Percentiles rank a stretch among this genome's conserved stretches.
Conservation (phyloP, 768 basidiomycete species). For the Sutorius australiensis region DNA sequence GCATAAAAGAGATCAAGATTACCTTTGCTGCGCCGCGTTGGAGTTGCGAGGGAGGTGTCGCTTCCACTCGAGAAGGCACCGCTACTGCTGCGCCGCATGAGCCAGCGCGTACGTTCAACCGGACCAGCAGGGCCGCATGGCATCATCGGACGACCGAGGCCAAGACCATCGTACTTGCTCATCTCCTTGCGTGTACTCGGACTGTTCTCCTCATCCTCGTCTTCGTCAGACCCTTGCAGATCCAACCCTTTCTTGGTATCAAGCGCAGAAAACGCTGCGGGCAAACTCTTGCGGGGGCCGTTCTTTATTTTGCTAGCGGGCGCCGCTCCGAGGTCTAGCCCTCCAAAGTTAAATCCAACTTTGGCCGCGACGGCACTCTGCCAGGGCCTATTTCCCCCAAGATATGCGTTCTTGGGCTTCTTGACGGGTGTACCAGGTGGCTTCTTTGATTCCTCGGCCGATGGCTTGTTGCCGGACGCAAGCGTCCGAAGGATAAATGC, state of each 20-base stretch:
- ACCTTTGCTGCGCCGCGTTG: conserved; percentile 53
- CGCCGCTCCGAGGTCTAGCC: conserved; percentile 34
- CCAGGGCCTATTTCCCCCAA: conserved; percentile 65
- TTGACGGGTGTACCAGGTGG: conserved; percentile 84
- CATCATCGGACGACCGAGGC: conserved; percentile 54
- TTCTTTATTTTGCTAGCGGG: conserved; percentile 42
- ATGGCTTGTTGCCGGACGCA: conserved; percentile 51
- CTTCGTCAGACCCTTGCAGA: conserved; percentile 50
- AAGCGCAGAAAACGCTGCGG: conserved; percentile 60
- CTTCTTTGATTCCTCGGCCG: conserved; percentile 47
- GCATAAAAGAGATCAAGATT: conserved; percentile 42
- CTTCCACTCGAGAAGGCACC: conserved; percentile 78
- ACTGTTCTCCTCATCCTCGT: conserved; percentile 60
- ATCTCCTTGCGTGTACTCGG: conserved; percentile 52
- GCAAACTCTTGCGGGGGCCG: conserved; percentile 68
- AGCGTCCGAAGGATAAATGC: conserved; percentile 72
- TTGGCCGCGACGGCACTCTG: conserved; percentile 75
- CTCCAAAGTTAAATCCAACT: conserved; percentile 50
- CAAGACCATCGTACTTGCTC: conserved; percentile 59
- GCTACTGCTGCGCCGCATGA: conserved; percentile 76
- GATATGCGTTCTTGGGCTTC: conserved; percentile 56
- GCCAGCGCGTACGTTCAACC: conserved; percentile 50
- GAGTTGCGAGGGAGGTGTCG: conserved; percentile 59
- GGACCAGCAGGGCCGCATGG: conserved; percentile 29
- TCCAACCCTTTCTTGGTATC: conserved; percentile 27